These are phyloP conservation scores for Chamaenerion angustifolium DNA, from an alignment of 345 rosid genomes.

Conservation along the genomic window DNA sequence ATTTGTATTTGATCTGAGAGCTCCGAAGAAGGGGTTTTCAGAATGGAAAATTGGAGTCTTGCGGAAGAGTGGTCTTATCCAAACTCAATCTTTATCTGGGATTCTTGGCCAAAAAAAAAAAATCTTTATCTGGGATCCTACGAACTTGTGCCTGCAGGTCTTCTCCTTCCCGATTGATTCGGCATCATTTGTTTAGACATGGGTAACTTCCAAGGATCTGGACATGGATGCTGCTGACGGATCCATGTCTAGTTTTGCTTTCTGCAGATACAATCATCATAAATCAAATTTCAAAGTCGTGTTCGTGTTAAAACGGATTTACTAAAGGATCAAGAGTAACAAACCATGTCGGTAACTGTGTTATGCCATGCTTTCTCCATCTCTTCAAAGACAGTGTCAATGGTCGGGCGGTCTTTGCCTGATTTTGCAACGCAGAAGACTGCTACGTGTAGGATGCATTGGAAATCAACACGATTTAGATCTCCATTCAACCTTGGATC, in stretches of 20 bases:
- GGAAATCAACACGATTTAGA: conserved; percentile 6
- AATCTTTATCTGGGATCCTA: too few species aligned
- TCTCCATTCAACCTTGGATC: conserved; percentile 8
- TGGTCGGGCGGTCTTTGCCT: conserved; percentile 15
- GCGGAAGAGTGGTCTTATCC: too few species aligned
- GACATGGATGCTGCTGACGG: conserved; percentile 3
- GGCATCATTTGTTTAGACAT: background rate
- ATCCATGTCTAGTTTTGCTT: conserved; percentile 1
- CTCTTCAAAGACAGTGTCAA: conserved; percentile 13
- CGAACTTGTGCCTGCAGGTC: too few species aligned
- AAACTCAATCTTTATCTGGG: too few species aligned
- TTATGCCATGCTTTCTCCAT: conserved; percentile 13
- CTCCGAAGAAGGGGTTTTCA: too few species aligned
- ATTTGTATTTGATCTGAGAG: too few species aligned
- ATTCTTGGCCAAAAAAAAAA: too few species aligned
- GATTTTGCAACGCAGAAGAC: conserved; percentile 17
- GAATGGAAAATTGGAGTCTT: too few species aligned
- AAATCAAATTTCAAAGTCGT: too few species aligned
- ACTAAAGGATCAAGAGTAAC: background rate
- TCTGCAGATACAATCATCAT: conserved; percentile 3
- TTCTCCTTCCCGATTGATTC: too few species aligned
- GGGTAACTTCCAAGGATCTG: conserved; percentile 5
- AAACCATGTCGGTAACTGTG: conserved; percentile 8
- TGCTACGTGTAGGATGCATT: conserved; percentile 11
- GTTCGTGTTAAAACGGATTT: background rate